Percentiles rank a stretch among this genome's conserved stretches.
These are phyloP conservation scores for Magnaporthiopsis rhizophila DNA, from an alignment of 2,329 filamentous ascomycete genomes.

Conservation along the genomic window DNA sequence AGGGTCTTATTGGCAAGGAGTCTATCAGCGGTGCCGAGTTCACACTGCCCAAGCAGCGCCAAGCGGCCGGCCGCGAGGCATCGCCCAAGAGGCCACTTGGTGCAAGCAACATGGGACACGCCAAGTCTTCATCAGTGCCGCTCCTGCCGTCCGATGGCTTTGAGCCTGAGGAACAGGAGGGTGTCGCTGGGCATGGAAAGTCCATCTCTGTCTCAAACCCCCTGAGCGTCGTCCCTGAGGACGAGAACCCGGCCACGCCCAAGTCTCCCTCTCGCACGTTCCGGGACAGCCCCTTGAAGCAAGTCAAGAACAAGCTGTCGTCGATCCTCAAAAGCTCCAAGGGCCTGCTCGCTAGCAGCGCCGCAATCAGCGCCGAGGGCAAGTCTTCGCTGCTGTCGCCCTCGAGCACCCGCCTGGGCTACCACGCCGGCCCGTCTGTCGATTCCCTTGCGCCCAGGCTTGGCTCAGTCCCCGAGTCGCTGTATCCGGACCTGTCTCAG, in stretches of 20 bases:
- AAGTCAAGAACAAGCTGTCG: slow-evolving; percentile 86
- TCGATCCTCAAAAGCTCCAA: slow-evolving; percentile 85
- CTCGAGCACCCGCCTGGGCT: slow-evolving; percentile 36
- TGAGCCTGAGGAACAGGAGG: slow-evolving; percentile 16
- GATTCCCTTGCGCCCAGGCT: slow-evolving; percentile 33
- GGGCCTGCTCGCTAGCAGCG: slow-evolving; percentile 74
- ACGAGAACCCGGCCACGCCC: slow-evolving; percentile 35
- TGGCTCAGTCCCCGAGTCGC: slow-evolving; percentile 23
- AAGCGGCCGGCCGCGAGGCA: slow-evolving; percentile 20
- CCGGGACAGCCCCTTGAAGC: slow-evolving; percentile 75
- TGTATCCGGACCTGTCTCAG: slow-evolving; percentile 38
- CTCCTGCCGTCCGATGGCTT: slow-evolving; percentile 28
- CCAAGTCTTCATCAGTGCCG: slow-evolving; percentile 58
- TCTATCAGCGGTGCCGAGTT: slow-evolving; percentile 41
- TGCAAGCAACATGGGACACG: slow-evolving; percentile 35
- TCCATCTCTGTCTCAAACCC: slow-evolving; percentile 52
- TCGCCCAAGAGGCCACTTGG: slow-evolving; percentile 28
- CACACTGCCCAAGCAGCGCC: slow-evolving; percentile 31
- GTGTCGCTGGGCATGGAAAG: slow-evolving; percentile 38
- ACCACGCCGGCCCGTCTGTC: slow-evolving; percentile 36
- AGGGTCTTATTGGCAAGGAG: slow-evolving; percentile 41
- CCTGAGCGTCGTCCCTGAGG: slow-evolving; percentile 39
- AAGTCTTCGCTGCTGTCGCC: slow-evolving; percentile 51
- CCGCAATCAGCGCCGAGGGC: slow-evolving; percentile 53
- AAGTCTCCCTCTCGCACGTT: slow-evolving; percentile 50